phyloP scores from a whole-genome alignment of 306 rosid species.

The Urtica urens region DNA sequence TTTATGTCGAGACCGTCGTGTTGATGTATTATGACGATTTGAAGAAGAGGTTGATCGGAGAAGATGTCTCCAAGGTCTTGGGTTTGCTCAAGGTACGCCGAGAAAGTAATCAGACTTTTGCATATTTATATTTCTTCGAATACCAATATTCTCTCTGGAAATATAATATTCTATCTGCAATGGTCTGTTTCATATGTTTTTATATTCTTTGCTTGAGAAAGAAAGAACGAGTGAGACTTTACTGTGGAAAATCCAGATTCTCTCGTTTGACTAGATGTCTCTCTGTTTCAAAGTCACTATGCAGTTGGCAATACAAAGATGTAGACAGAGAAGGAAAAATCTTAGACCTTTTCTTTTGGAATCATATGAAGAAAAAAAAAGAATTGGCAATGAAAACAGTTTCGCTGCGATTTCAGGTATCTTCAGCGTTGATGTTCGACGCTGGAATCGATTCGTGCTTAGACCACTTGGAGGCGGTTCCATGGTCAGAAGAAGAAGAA shows the following conservation, averaged over 20 bases:
- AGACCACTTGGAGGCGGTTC: conserved; percentile 72
- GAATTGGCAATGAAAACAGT: too few relatives aligned
- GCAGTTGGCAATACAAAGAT: too few relatives aligned
- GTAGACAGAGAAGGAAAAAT: too few relatives aligned
- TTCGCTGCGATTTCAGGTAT: conserved; percentile 33
- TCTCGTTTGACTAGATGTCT: too few relatives aligned
- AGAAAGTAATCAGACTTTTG: too few relatives aligned
- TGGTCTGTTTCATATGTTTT: neutral
- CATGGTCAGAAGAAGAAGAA: conserved; percentile 81
- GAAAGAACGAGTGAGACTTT: neutral
- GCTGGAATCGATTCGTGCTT: conserved; percentile 61
- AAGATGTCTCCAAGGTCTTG: conserved; percentile 58
- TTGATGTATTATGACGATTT: conserved; percentile 70
- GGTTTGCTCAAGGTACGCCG: conserved; percentile 65
- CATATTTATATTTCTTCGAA: too few relatives aligned
- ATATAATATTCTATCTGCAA: too few relatives aligned
- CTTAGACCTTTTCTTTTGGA: too few relatives aligned
- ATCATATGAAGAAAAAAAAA: too few relatives aligned
- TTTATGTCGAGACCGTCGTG: conserved; percentile 65
- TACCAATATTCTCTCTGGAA: too few relatives aligned
- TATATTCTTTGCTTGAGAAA: neutral
- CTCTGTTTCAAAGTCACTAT: neutral
- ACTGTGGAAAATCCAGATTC: neutral
- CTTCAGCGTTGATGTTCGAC: conserved; percentile 78
- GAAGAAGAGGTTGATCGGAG: conserved; percentile 46